Evolutionary conservation across 2,329 filamentous ascomycete species (phyloP).

Genomic region (Dactylellina drechsleri): DNA sequence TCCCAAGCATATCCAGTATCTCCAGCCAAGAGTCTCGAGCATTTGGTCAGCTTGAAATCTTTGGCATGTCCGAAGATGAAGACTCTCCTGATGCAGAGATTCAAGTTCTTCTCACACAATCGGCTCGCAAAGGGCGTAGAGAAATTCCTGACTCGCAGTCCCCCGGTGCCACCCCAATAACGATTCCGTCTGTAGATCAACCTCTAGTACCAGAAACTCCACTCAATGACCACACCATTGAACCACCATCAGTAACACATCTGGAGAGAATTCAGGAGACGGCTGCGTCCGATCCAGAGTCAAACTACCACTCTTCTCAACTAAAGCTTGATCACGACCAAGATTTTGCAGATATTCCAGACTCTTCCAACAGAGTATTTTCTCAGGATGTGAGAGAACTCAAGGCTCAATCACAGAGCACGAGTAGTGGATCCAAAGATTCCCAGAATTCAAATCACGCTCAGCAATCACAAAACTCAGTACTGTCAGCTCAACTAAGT

Average conservation of each 20-base stretch:
- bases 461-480: conserved; percentile 21
- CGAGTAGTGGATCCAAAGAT: conserved; percentile 15
- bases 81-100: conserved; percentile 6
- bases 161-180: conserved; percentile 18
- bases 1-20: neutral
- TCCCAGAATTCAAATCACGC: conserved; percentile 31
- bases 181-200: conserved; percentile 14
- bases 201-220: conserved; percentile 40
- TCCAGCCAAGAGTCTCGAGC: conserved; percentile 6
- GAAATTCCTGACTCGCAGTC: conserved; percentile 50
- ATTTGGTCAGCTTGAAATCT: conserved; percentile 2
- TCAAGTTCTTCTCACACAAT: conserved; percentile 40
- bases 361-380: conserved; percentile 43
- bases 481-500: conserved; percentile 44
- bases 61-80: conserved; percentile 15
- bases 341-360: conserved; percentile 32
- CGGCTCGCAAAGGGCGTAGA: conserved; percentile 9
- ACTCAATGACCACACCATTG: neutral
- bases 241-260: neutral
- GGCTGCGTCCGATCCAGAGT: neutral
- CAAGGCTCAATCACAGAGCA: conserved; percentile 28
- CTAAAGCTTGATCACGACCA: neutral
- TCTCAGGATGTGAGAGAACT: conserved; percentile 48
- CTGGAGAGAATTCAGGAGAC: conserved; percentile 7
- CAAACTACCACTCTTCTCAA: neutral